Evolutionary conservation across 2,329 filamentous ascomycete genomes (phyloP).

Genomic region (Chalara sp.): DNA sequence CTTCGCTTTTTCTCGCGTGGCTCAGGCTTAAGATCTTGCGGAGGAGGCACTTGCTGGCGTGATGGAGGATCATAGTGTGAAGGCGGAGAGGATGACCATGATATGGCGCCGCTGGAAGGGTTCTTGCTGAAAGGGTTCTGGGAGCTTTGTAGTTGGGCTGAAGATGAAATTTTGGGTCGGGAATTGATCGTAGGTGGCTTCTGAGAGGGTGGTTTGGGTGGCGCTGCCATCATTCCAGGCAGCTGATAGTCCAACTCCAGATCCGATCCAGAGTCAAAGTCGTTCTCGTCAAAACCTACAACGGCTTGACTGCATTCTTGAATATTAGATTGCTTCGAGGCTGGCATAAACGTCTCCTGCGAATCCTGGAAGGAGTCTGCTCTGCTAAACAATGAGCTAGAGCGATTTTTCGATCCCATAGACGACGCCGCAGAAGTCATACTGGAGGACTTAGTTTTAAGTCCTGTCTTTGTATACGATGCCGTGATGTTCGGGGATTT

Average conservation of each 20-base stretch:
- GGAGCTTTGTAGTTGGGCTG: constrained; percentile 2
- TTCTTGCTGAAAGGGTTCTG: constrained; percentile 17
- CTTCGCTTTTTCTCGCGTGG: constrained; percentile 30
- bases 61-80: constrained; percentile 32
- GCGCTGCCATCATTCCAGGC: constrained; percentile 17
- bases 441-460: constrained; percentile 6
- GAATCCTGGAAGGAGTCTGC: constrained; percentile 43
- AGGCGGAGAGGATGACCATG: constrained; percentile 39
- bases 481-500: constrained; percentile 16
- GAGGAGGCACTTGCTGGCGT: constrained; percentile 6
- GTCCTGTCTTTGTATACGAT: constrained; percentile 1
- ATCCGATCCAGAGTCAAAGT: constrained; percentile 76
- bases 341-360: constrained; percentile 21
- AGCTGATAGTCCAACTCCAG: constrained; percentile 48
- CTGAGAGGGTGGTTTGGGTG: constrained; percentile 35
- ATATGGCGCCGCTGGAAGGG: constrained; percentile 24
- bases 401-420: constrained; percentile 25
- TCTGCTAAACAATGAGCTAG: constrained; percentile 35
- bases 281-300: constrained; percentile 66
- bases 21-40: constrained; percentile 12
- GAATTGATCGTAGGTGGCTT: background rate
- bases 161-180: background rate
- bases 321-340: constrained; percentile 17
- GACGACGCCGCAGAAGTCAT: background rate
- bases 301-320: constrained; percentile 9